Conservation (phyloP, 176 grass and related monocot species). For the Pontederia crassipes region DNA sequence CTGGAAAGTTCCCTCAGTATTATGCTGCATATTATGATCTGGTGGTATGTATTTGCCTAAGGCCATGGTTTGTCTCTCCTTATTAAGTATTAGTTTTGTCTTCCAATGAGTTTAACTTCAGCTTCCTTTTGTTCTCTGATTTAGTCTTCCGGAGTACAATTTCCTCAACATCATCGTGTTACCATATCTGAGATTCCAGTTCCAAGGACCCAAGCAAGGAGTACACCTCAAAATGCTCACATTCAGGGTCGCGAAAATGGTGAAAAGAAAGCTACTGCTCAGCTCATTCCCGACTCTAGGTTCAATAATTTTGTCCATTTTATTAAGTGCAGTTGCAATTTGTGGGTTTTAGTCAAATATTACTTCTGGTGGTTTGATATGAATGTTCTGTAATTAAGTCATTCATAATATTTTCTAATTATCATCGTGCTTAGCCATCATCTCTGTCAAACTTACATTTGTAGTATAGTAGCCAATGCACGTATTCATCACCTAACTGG, state of each 20-base stretch:
- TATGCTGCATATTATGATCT: slow-evolving; percentile 88
- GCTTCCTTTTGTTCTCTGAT: background rate
- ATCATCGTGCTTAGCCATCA: too few relatives aligned
- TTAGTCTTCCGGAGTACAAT: slow-evolving; percentile 8
- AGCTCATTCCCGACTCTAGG: slow-evolving; percentile 6
- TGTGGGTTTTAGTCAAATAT: too few relatives aligned
- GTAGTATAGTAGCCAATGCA: too few relatives aligned
- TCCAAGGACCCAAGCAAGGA: background rate
- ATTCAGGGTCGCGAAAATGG: background rate
- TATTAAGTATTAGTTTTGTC: too few relatives aligned
- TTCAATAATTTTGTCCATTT: background rate
- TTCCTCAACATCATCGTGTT: slow-evolving; percentile 6
- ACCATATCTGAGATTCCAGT: background rate
- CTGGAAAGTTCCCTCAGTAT: slow-evolving; percentile 85
- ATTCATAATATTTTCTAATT: too few relatives aligned
- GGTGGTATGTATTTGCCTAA: slow-evolving; percentile 13
- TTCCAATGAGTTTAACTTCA: background rate
- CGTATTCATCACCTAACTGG: background rate
- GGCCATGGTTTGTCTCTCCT: background rate
- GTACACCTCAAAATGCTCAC: background rate
- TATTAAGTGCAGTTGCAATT: background rate
- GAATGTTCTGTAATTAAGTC: too few relatives aligned
- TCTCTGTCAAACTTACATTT: too few relatives aligned
- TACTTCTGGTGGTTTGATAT: too few relatives aligned
- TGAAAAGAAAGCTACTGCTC: slow-evolving; percentile 1